phyloP scores from a whole-genome alignment of 1,139 yeast genomes.

The Hansenula sp. region DNA sequence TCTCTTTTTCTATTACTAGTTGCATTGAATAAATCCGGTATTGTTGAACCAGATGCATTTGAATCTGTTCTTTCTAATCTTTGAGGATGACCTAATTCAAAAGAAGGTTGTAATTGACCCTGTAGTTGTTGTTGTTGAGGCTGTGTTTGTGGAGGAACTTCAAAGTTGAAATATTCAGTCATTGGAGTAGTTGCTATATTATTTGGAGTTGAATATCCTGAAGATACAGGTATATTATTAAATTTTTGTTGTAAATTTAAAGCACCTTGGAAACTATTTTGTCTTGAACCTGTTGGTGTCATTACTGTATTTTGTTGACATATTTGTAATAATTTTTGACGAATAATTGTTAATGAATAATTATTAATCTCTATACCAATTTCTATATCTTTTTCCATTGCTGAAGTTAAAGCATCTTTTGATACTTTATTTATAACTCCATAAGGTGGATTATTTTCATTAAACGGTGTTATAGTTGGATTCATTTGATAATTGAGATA shows the following conservation, averaged over 20 bases:
- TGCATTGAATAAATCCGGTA: slow-evolving; percentile 24
- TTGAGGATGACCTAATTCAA: slow-evolving; percentile 7
- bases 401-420: slow-evolving; percentile 28
- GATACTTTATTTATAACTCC: slow-evolving; percentile 36
- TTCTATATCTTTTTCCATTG: slow-evolving; percentile 23
- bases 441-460: slow-evolving; percentile 35
- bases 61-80: slow-evolving; percentile 8
- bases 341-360: slow-evolving; percentile 29
- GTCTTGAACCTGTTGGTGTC: slow-evolving; percentile 13
- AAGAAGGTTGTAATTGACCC: slow-evolving; percentile 16
- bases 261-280: slow-evolving; percentile 10
- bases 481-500: slow-evolving; percentile 30
- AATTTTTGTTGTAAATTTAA: slow-evolving; percentile 16
- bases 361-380: slow-evolving; percentile 29
- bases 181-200: slow-evolving; percentile 14
- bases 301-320: slow-evolving; percentile 15
- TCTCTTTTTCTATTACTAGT: slow-evolving; percentile 37
- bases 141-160: slow-evolving; percentile 13
- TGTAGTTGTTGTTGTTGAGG: slow-evolving; percentile 3
- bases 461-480: slow-evolving; percentile 39
- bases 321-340: slow-evolving; percentile 31
- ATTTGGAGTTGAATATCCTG: slow-evolving; percentile 7
- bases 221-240: slow-evolving; percentile 9
- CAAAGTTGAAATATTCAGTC: slow-evolving; percentile 19
- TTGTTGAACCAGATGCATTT: not conserved